These are phyloP conservation scores for Emiliania huxleyi DNA, from an alignment of 78 protist genomes.

Conservation along the genomic window DNA sequence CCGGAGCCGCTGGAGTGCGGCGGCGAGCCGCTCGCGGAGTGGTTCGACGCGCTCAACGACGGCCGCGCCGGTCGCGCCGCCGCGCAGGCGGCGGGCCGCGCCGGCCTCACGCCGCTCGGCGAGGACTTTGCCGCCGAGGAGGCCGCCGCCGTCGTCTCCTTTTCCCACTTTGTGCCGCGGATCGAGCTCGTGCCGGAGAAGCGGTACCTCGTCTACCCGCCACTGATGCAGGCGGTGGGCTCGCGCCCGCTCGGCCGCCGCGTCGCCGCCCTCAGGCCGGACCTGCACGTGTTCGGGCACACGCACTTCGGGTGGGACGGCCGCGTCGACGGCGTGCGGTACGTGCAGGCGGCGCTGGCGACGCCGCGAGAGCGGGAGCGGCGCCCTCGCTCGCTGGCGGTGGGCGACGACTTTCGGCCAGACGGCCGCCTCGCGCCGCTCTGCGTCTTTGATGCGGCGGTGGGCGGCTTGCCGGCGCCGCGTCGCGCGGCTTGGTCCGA, in stretches of 20 bases:
- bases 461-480: not conserved
- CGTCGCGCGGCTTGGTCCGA: not conserved
- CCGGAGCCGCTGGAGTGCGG: not conserved
- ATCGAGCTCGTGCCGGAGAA: not conserved
- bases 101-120: not conserved
- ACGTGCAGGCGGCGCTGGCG: slow-evolving; percentile 12
- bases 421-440: not conserved
- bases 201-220: not conserved
- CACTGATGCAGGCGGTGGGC: not conserved
- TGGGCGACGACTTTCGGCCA: not conserved
- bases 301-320: slow-evolving; percentile 17
- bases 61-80: not conserved
- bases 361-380: not conserved
- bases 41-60: not conserved
- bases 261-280: not conserved
- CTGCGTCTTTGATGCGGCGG: not conserved
- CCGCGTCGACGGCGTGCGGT: not conserved
- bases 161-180: slow-evolving; percentile 23
- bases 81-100: not conserved
- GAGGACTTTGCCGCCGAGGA: not conserved
- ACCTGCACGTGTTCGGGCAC: not conserved
- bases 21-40: not conserved
- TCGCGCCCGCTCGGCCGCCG: not conserved
- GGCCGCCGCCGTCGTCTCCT: not conserved
- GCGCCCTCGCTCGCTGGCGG: not conserved